A percentile compares a stretch with the other conserved stretches of the same genome.
Conservation (phyloP, 228 moss, liverwort and hornwort species). For the Sphagnum magellanicum region DNA sequence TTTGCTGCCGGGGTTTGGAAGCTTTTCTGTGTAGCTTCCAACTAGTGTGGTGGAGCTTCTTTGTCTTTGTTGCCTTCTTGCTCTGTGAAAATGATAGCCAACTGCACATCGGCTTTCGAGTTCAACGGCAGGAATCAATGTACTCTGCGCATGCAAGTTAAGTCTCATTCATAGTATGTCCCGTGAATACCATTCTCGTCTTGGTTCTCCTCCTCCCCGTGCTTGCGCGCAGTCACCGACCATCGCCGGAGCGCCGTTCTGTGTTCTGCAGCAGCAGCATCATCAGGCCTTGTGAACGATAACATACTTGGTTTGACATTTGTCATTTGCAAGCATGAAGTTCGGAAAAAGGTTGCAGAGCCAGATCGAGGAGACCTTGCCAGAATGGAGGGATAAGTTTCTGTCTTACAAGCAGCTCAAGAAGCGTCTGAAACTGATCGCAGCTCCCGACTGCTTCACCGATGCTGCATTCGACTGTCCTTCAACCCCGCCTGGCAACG, state of each 20-base stretch:
- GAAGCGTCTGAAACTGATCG: constrained; percentile 62
- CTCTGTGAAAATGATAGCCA: constrained; percentile 23
- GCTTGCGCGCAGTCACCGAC: no score
- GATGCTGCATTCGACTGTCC: constrained; percentile 42
- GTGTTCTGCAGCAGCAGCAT: no score
- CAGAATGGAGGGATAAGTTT: constrained; percentile 84
- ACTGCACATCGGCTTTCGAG: constrained; percentile 31
- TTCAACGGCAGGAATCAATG: constrained; percentile 58
- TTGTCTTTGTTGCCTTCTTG: no score
- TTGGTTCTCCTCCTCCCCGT: no score
- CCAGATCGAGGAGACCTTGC: constrained; percentile 80
- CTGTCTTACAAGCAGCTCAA: constrained; percentile 84
- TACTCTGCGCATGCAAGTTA: constrained; percentile 61
- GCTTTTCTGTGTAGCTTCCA: no score
- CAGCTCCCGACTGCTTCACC: constrained; percentile 57
- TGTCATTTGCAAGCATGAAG: constrained; percentile 43
- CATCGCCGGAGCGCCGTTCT: no score
- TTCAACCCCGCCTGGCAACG: constrained; percentile 9
- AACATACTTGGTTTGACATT: no score
- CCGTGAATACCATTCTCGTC: neutral
- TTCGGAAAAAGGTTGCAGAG: constrained; percentile 85
- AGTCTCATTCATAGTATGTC: constrained; percentile 39
- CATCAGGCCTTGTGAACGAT: no score
- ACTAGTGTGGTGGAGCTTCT: no score
- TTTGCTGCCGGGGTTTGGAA: no score